These are phyloP conservation scores for Iris pallida DNA, from an alignment of 116 monocot genomes.

Conservation along the genomic window DNA sequence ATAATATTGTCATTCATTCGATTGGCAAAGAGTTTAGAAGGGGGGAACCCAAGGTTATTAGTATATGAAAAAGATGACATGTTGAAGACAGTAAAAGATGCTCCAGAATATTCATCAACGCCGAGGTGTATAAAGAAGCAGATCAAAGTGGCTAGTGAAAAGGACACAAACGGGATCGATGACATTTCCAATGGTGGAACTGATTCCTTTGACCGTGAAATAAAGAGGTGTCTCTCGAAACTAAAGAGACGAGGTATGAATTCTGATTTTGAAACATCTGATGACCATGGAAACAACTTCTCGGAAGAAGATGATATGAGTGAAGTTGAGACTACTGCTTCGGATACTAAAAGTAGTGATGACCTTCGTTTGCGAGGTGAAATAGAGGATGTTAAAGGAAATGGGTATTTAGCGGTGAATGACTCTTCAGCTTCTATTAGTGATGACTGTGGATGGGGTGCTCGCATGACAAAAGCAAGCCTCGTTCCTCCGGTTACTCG, in stretches of 20 bases:
- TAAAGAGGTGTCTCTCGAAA: constrained; percentile 78
- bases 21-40: constrained; percentile 62
- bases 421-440: constrained; percentile 46
- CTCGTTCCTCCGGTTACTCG: constrained; percentile 94
- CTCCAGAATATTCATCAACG: constrained; percentile 40
- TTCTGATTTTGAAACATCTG: constrained; percentile 91
- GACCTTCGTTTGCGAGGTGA: constrained; percentile 38
- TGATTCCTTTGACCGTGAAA: constrained; percentile 65
- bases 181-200: constrained; percentile 45
- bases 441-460: constrained; percentile 98
- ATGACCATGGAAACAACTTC: constrained; percentile 49
- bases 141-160: constrained; percentile 44
- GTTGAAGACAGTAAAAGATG: constrained; percentile 35
- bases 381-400: constrained; percentile 36
- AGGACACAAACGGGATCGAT: constrained; percentile 19
- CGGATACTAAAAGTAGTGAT: constrained; percentile 84
- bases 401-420: constrained; percentile 33
- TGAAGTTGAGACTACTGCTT: constrained; percentile 60
- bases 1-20: constrained; percentile 63
- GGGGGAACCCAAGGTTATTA: constrained; percentile 43
- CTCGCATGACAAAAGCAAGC: constrained; percentile 99
- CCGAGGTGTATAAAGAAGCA: constrained; percentile 57
- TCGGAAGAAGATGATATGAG: constrained; percentile 53
- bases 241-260: constrained; percentile 54
- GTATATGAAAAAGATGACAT: constrained; percentile 40